Evolutionary conservation across 768 basidiomycete genomes (phyloP), one percentile per base, ranked within the genome.

Genomic region (Cubamyces sp.): DNA sequence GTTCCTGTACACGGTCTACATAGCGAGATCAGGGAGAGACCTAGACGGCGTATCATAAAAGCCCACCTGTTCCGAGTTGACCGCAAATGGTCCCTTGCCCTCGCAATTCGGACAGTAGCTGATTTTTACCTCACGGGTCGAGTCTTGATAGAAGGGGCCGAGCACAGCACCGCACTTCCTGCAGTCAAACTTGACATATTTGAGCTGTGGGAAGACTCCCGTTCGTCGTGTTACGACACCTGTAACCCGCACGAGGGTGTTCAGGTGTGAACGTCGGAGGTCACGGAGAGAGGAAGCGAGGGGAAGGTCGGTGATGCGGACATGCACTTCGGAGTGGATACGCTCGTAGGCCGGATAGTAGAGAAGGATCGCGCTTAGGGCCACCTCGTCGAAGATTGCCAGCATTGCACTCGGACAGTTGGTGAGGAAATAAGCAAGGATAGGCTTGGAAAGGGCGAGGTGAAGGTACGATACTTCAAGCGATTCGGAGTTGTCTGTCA

Each of bases 161-260:
- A 98, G 81, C 26, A 93, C 87, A n/a, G 88, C 91, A 18, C 91
- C 90, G 69, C 97, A 99, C 74, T 96, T 98, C 57, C 84, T 84
- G 75, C 97, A 99, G 74, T 98, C 94, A 70, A 99, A 99, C 74
- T 98, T 98, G 74, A 99, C 96, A 71, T 98, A 97, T 78, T 99
- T 98, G 62, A 99, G 79, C 74, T 99, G 97, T n/a, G 97, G 97
- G 76, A 98, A 98, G 11, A 99, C 96, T 11, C 97, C 96, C 9
- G 88, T 94, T 41, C 97, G 84, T 60, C 97, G 81, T 1, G 97
- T 99, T 47, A 99, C 97, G 18, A 99, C 97, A 14, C 97, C 97
- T 8, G 90, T 86, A 7, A 99, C 91, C 40, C 97, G 90, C 34
- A 99, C 95, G 45, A 99, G 88, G 66, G 92, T 94, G 79, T 98